Evolutionary conservation across 129 eudicot species (phyloP), one percentile per base, ranked within the genome.

Genomic region (Flaveria trinervia): DNA sequence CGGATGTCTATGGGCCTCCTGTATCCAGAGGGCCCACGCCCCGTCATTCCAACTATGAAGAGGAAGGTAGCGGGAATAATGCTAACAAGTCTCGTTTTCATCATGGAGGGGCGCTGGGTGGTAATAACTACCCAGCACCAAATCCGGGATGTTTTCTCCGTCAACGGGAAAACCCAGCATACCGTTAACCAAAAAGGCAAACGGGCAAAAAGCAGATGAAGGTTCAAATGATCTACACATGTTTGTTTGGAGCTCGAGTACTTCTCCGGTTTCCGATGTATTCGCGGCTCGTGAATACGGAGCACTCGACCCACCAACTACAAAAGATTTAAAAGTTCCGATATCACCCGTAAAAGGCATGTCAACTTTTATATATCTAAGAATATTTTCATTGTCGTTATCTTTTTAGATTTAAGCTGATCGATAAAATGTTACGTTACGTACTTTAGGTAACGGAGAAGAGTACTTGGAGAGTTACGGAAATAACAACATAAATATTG

Each of bases 161-260:
- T 75, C 84, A 2, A 73, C 85, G 0, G 78, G 86, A 4, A 86
- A 76, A 81, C 68, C 85, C 12, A 65, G 22, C 14, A 75, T 48
- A 26, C 86, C 75, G 1, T 69, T 77, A n/a, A 26, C 81, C 49
- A 88, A 83, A 68, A 90, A 88, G 57, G 73, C 86, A 5, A 87
- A 87, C 70, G 92, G 87, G 4, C 89, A 84, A 45, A 81, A 88
- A 56, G 14, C 75, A 4, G 89, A 85, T 1, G 96, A 85, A 66
- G 92, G 94, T 76, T 82, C 78, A 0, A 93, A 86, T 51, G 98
- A 93, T 83, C 85, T 93, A 61, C 98, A 90, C 57, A 93, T 93
- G 98, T 93, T 93, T 78, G 98, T 93, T 14, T 93, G 98, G 98
- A 93, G 98, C 71, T 90, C 98, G 6, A 93, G 98, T 81, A 87